Evolutionary conservation across 345 rosid species (phyloP).

Genomic region (Microcos paniculata): DNA sequence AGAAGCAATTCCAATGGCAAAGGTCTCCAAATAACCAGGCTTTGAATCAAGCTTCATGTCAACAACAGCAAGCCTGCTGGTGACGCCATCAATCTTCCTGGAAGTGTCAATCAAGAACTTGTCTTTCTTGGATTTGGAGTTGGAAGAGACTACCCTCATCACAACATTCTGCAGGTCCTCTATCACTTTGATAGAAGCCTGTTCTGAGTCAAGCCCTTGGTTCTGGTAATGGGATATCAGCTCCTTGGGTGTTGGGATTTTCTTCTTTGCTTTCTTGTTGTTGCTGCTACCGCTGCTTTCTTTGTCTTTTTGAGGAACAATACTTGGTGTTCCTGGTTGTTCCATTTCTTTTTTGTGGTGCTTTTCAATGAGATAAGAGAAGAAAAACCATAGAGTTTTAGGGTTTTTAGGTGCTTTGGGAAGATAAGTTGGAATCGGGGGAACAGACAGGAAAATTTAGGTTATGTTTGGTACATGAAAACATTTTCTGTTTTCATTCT

Average conservation of each 20-base stretch:
- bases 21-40: slow-evolving; percentile 67
- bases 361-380: not conserved
- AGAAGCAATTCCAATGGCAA: slow-evolving; percentile 66
- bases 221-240: slow-evolving; percentile 74
- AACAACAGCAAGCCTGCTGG: slow-evolving; percentile 56
- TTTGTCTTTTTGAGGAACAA: not conserved
- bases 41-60: slow-evolving; percentile 85
- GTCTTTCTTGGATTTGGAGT: slow-evolving; percentile 39
- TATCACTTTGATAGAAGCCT: slow-evolving; percentile 79
- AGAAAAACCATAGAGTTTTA: not conserved
- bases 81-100: slow-evolving; percentile 62
- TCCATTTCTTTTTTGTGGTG: not conserved
- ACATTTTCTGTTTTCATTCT: too few relatives aligned
- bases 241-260: slow-evolving; percentile 62
- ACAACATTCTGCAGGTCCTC: slow-evolving; percentile 83
- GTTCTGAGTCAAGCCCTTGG: slow-evolving; percentile 65
- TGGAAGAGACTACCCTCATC: slow-evolving; percentile 50
- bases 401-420: not conserved
- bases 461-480: too few relatives aligned
- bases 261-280: slow-evolving; percentile 32
- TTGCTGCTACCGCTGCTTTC: slow-evolving; percentile 1
- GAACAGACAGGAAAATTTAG: not conserved
- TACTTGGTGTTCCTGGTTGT: slow-evolving; percentile 6
- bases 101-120: slow-evolving; percentile 41
- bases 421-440: not conserved